Evolutionary conservation across 345 rosid genomes (phyloP).

Genomic region (Rubroshorea leprosula): DNA sequence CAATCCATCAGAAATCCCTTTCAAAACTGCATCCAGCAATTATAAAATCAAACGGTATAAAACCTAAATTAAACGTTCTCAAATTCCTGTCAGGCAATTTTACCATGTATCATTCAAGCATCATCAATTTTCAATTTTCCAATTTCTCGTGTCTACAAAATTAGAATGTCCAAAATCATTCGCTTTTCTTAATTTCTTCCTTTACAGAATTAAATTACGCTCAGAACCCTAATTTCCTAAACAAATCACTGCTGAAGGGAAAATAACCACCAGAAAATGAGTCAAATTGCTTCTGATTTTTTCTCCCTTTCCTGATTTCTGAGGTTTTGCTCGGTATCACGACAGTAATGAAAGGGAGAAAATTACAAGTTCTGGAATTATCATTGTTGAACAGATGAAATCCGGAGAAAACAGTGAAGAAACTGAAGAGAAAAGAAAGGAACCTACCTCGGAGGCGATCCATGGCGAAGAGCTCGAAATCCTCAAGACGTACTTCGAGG

Average conservation of each 20-base stretch:
- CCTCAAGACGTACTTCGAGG: conserved; percentile 84
- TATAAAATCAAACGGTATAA: not conserved
- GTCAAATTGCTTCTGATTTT: not conserved
- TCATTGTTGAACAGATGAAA: not conserved
- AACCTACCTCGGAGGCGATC: conserved; percentile 82
- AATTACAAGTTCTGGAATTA: not conserved
- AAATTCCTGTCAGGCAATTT: not conserved
- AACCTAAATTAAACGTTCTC: not conserved
- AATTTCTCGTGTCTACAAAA: too few relatives aligned
- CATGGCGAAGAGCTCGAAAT: conserved; percentile 86
- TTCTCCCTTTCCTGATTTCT: conserved; percentile 5
- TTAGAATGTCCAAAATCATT: too few relatives aligned
- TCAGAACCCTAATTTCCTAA: conserved; percentile 10
- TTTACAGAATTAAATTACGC: not conserved
- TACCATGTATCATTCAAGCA: too few relatives aligned
- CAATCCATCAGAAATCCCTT: conserved; percentile 69
- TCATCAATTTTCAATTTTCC: too few relatives aligned
- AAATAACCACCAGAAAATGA: not conserved
- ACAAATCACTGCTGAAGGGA: not conserved
- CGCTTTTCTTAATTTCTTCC: not conserved
- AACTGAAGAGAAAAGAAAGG: not conserved
- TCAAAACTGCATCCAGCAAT: conserved; percentile 50
- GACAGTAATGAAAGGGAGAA: not conserved
- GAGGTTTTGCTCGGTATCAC: not conserved
- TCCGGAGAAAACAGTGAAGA: not conserved